These are phyloP conservation scores for Magnaporthiopsis incrustans DNA, from an alignment of 2,329 filamentous ascomycete species.

Conservation along the genomic window DNA sequence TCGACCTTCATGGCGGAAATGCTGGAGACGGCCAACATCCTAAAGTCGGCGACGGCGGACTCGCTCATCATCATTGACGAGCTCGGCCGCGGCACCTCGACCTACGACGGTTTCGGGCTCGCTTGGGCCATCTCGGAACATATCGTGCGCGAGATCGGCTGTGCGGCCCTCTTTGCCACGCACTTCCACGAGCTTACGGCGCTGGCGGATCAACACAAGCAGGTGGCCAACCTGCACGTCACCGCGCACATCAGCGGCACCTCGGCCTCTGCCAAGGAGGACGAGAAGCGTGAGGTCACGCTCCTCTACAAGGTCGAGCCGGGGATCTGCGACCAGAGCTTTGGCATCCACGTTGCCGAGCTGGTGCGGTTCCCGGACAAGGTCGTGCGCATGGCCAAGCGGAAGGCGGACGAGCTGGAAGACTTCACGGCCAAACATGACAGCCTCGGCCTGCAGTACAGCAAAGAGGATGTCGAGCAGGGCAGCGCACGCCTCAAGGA, in stretches of 20 bases:
- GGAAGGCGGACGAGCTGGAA: conserved; percentile 95
- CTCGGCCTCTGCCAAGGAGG: conserved; percentile 13
- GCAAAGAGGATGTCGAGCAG: conserved; percentile 80
- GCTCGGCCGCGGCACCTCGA: conserved; percentile 90
- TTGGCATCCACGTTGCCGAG: conserved; percentile 97
- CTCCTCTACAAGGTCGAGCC: conserved; percentile 94
- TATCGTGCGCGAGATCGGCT: conserved; percentile 90
- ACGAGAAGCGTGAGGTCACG: conserved; percentile 73
- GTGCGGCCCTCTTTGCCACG: conserved; percentile 91
- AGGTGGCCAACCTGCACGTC: conserved; percentile 90
- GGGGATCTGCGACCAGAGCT: conserved; percentile 93
- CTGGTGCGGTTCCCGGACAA: conserved; percentile 94
- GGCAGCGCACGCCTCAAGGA: conserved; percentile 80
- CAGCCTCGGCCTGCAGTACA: conserved; percentile 48
- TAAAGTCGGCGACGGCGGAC: conserved; percentile 91
- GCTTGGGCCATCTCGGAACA: conserved; percentile 99
- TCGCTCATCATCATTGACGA: conserved; percentile 98
- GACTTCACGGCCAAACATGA: conserved; percentile 80
- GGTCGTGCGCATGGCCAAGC: conserved; percentile 97
- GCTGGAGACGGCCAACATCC: conserved; percentile 96
- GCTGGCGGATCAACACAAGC: conserved; percentile 74
- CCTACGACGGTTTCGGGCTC: conserved; percentile 97
- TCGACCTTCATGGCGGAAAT: conserved; percentile 99
- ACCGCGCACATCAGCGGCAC: conserved; percentile 77
- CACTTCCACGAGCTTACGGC: conserved; percentile 98